Evolutionary conservation across 1,284 basidiomycete genomes (phyloP).

Genomic region (Paramarasmius palmivorus): DNA sequence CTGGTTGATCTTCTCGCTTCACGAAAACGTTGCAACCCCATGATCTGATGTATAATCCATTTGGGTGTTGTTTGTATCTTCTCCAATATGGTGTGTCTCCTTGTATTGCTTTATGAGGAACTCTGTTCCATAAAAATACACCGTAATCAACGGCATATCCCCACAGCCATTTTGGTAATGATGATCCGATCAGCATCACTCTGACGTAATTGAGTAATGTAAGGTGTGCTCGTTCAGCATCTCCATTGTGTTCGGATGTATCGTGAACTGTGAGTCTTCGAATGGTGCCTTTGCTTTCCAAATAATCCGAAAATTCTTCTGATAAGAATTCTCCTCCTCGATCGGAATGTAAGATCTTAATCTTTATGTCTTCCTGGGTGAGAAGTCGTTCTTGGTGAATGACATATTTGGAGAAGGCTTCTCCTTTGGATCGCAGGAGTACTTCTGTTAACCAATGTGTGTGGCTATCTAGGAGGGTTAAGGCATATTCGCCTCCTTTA

Average conservation of each 20-base stretch:
- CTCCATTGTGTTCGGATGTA: constrained; percentile 31
- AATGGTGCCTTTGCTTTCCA: constrained; percentile 19
- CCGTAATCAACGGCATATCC: constrained; percentile 25
- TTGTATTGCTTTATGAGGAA: constrained; percentile 23
- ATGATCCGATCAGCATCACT: constrained; percentile 18
- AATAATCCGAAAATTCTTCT: constrained; percentile 17
- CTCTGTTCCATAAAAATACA: constrained; percentile 30
- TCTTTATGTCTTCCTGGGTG: constrained; percentile 10
- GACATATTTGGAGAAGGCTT: constrained; percentile 18
- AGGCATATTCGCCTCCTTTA: constrained; percentile 19
- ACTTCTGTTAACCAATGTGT: constrained; percentile 20
- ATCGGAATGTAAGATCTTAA: constrained; percentile 24
- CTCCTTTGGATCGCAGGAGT: constrained; percentile 14
- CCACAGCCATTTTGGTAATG: constrained; percentile 26
- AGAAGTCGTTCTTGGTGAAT: constrained; percentile 13
- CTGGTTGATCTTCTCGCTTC: not conserved
- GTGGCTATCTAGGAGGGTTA: constrained; percentile 25
- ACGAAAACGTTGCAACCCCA: not conserved
- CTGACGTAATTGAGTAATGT: constrained; percentile 21
- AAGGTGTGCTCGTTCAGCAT: constrained; percentile 26
- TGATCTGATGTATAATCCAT: not conserved
- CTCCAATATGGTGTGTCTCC: constrained; percentile 23
- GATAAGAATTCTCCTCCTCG: constrained; percentile 23
- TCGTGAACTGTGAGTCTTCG: constrained; percentile 23
- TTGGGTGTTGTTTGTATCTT: not conserved